phyloP scores from a whole-genome alignment of 1,284 basidiomycete genomes.

The Sporisorium iseilematis-ciliati region DNA sequence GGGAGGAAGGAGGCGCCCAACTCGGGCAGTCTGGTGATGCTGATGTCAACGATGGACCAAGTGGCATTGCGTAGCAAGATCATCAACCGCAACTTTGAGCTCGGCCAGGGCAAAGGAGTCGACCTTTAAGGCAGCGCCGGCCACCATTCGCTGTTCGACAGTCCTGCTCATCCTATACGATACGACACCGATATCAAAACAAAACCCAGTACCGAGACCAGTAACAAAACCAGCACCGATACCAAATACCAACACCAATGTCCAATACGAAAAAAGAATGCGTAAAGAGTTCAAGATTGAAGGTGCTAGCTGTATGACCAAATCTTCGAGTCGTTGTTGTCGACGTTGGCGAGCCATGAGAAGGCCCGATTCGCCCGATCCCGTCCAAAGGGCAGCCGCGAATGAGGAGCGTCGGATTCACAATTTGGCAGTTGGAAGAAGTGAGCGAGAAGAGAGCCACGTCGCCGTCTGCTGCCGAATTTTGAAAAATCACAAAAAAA shows the following conservation, averaged over 20 bases:
- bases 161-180: too few species aligned
- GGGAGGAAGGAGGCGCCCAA: conserved; percentile 15
- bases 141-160: too few species aligned
- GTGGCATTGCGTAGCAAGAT: conserved; percentile 28
- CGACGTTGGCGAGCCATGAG: too few species aligned
- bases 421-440: neutral
- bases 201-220: too few species aligned
- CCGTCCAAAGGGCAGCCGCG: neutral
- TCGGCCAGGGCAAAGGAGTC: conserved; percentile 12
- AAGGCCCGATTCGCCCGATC: conserved; percentile 14
- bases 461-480: conserved; percentile 24
- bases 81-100: conserved; percentile 31
- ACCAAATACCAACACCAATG: too few species aligned
- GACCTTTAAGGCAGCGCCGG: conserved; percentile 14
- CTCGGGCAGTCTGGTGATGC: conserved; percentile 21
- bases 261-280: too few species aligned
- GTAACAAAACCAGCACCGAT: too few species aligned
- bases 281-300: too few species aligned
- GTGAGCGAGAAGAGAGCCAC: neutral
- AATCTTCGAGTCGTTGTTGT: too few species aligned
- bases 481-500: neutral
- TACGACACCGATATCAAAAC: too few species aligned
- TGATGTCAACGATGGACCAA: conserved; percentile 23
- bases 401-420: conserved; percentile 37
- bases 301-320: too few species aligned